A percentile compares a stretch with the other conserved stretches of the same genome.
phyloP scores from a whole-genome alignment of 495 filamentous ascomycete species.

The Penicillium lagena region DNA sequence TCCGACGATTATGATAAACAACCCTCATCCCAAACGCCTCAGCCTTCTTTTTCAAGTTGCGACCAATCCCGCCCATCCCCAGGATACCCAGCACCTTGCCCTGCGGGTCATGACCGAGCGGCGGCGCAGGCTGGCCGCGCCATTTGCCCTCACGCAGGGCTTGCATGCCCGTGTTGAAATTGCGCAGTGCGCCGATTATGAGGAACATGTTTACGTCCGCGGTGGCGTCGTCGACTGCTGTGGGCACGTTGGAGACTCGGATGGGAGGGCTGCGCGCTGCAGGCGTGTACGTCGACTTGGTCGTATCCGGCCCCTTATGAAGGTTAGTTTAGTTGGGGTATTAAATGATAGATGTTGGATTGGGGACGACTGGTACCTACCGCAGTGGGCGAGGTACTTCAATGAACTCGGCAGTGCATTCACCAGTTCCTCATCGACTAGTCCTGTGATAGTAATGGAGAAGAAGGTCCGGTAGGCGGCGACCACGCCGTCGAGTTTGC shows the following conservation, averaged over 20 bases:
- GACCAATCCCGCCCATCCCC: conserved; percentile 85
- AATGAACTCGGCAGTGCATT: conserved; percentile 47
- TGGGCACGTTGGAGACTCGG: conserved; percentile 73
- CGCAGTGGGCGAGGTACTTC: conserved; percentile 50
- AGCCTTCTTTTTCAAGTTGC: conserved; percentile 49
- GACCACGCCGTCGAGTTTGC: conserved; percentile 59
- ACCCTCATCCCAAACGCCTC: conserved; percentile 60
- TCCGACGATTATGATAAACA: conserved; percentile 60
- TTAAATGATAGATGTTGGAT: no score
- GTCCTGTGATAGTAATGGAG: conserved; percentile 61
- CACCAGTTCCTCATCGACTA: conserved; percentile 61
- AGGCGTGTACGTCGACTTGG: conserved; percentile 66
- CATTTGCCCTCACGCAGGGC: conserved; percentile 55
- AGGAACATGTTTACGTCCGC: conserved; percentile 75
- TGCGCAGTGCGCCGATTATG: conserved; percentile 68
- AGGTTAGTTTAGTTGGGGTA: not conserved
- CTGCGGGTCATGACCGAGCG: conserved; percentile 55
- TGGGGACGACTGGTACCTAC: conserved; percentile 15
- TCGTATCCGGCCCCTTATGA: conserved; percentile 69
- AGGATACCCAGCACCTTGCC: conserved; percentile 68
- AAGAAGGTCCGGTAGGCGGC: conserved; percentile 74
- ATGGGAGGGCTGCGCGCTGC: conserved; percentile 54
- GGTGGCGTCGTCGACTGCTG: conserved; percentile 73
- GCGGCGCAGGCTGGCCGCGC: conserved; percentile 39
- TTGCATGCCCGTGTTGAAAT: conserved; percentile 58